Evolutionary conservation across 1,284 basidiomycete species (phyloP).

Genomic region (Ustilago cynodontis): DNA sequence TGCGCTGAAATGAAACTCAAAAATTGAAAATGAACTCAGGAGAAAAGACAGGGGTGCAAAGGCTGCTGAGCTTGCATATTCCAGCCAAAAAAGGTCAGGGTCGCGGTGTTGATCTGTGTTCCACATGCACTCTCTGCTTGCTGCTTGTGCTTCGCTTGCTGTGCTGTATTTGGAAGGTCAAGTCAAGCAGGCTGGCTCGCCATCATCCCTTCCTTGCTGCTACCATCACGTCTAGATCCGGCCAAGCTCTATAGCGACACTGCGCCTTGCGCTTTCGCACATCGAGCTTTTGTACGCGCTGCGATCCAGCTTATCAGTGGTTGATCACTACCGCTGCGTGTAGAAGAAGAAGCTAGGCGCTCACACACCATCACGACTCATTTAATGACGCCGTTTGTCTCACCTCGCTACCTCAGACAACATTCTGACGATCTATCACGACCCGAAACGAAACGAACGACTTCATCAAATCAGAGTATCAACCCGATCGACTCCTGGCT

Average conservation of each 20-base stretch:
- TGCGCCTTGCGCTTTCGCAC: conserved; percentile 16
- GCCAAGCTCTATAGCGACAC: not conserved
- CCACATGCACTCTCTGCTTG: conserved; percentile 3
- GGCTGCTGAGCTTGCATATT: not conserved
- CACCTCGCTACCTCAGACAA: too few species aligned
- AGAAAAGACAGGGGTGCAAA: too few species aligned
- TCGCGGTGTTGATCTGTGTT: conserved; percentile 29
- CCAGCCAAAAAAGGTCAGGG: not conserved
- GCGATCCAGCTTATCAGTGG: not conserved
- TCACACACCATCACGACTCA: not conserved
- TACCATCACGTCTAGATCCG: conserved; percentile 4
- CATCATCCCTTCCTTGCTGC: conserved; percentile 6
- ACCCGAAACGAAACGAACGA: conserved; percentile 3
- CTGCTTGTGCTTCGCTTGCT: not conserved
- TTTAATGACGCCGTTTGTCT: too few species aligned
- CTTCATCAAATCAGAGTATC: not conserved
- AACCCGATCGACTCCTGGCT: not conserved
- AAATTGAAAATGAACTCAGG: too few species aligned
- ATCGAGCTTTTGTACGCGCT: not conserved
- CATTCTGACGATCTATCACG: conserved; percentile 20
- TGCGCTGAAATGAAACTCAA: too few species aligned
- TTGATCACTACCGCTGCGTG: not conserved
- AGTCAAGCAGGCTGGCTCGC: not conserved
- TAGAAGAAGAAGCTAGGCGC: not conserved
- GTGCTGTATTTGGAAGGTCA: not conserved